Base-by-base conservation (phyloP, 768 basidiomycete genomes). In the Lactarius deliciosus region DNA sequence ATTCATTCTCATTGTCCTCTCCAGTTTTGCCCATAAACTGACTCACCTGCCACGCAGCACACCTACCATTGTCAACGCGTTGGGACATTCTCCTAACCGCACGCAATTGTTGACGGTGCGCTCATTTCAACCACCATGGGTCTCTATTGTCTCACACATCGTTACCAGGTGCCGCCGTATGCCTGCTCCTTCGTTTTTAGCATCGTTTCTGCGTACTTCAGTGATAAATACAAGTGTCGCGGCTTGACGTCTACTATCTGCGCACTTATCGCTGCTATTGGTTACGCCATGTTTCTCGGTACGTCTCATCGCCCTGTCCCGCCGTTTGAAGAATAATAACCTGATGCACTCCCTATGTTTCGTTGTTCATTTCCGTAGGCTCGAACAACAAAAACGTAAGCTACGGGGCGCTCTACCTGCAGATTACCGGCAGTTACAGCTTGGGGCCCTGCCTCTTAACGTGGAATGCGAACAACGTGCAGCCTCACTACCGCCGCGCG, bases 31-130 rank as follows among this genome's bases (percentile, higher is more conserved):
- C 15, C 32, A 13, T 4, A 36, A n/a, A 30, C 10, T 53, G 43
- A 47, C 38, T 36, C 63, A 63, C 50, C 5, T 18, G 10, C 43
- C 70, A 68, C 47, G 22, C 61, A 74, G 72, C 71, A 50, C 70
- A 45, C 74, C 74, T 7, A 68, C 69, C 20, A 74, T 74, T 41
- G 72, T 74, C 15, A 63, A 66, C 9, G 63, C 71, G 30, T 69
- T 78, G 1, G 76, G 77, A 2, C 74, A 76, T 57, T 61, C 64
- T 1, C 69, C 70, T 9, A 72, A 69, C n/a, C 62, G 58, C n/a
- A 73, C 75, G 3, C 75, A 78, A 58, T 72, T 77, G 15, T 69
- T 78, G 68, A 72, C 61, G 9, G 66, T 76, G 50, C 41, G 13
- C 58, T 67, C 47, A 43, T 69, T 30, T 66, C 62, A n/a, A 16